Conservation (phyloP, 805 yeast genomes). For the Brettanomyces anomalus region DNA sequence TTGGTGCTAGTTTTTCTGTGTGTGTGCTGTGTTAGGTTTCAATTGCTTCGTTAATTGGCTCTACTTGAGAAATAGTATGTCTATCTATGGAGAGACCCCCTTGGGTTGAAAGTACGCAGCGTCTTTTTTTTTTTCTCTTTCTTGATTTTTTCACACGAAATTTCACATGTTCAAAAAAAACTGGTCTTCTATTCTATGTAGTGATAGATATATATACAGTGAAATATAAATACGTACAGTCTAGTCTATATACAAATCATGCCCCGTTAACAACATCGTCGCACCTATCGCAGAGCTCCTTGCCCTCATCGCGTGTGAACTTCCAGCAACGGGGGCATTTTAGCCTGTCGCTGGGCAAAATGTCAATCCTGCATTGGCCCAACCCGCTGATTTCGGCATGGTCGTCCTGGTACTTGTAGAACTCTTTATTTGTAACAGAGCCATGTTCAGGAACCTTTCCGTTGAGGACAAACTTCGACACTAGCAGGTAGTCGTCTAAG, state of each 20-base stretch:
- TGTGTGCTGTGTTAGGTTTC: too few species aligned
- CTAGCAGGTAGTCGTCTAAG: slow-evolving; percentile 50
- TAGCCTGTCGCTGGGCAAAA: slow-evolving; percentile 28
- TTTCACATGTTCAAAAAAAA: slow-evolving; percentile 1
- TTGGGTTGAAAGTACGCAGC: too few species aligned
- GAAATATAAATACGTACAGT: too few species aligned
- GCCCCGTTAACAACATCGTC: slow-evolving; percentile 24
- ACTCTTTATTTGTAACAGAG: slow-evolving; percentile 3
- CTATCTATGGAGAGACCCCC: slow-evolving; percentile 2
- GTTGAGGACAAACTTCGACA: slow-evolving; percentile 45
- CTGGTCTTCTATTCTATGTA: too few species aligned
- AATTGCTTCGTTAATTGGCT: not conserved
- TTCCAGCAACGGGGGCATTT: slow-evolving; percentile 98
- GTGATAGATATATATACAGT: too few species aligned
- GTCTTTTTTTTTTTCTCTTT: too few species aligned
- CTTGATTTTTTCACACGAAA: too few species aligned
- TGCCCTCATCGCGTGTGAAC: slow-evolving; percentile 41
- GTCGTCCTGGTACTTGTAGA: slow-evolving; percentile 21
- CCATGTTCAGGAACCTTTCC: slow-evolving; percentile 1
- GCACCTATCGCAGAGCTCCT: slow-evolving; percentile 62
- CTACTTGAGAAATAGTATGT: not conserved
- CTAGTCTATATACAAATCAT: too few species aligned
- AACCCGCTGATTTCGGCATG: slow-evolving; percentile 22
- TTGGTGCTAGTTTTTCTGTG: too few species aligned
- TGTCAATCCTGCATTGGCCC: slow-evolving; percentile 23